phyloP scores from a whole-genome alignment of 345 rosid genomes.

The Anastatica hierochuntica region DNA sequence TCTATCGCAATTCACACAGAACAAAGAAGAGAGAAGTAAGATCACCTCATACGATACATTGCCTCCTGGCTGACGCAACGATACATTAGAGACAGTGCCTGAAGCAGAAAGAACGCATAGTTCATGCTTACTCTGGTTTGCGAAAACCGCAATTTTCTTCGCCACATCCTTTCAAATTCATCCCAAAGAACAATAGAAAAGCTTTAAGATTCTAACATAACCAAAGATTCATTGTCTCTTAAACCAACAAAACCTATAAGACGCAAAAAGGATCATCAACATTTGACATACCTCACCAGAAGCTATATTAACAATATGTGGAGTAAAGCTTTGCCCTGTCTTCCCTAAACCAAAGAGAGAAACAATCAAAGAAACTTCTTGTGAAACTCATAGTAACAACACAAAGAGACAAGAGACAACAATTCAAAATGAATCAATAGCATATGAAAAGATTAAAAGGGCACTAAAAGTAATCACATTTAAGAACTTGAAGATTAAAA shows the following conservation, averaged over 20 bases:
- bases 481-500: not conserved
- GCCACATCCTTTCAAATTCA: slow-evolving; percentile 52
- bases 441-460: too few relatives aligned
- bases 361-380: not conserved
- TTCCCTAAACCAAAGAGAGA: slow-evolving; percentile 35
- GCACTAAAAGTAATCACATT: not conserved
- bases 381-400: not conserved
- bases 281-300: slow-evolving; percentile 74
- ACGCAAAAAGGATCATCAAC: not conserved
- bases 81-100: slow-evolving; percentile 66
- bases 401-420: too few relatives aligned
- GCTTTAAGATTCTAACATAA: not conserved
- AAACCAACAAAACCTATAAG: too few relatives aligned
- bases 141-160: slow-evolving; percentile 61
- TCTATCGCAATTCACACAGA: not conserved
- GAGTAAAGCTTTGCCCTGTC: slow-evolving; percentile 69
- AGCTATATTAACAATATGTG: slow-evolving; percentile 63
- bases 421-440: too few relatives aligned
- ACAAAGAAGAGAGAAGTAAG: too few relatives aligned
- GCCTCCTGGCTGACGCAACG: slow-evolving; percentile 84
- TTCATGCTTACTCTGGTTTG: slow-evolving; percentile 78
- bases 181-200: slow-evolving; percentile 10
- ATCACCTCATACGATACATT: slow-evolving; percentile 75
- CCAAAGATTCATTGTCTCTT: too few relatives aligned
- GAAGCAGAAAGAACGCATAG: slow-evolving; percentile 83